These are phyloP conservation scores for Lablab purpureus DNA, from an alignment of 306 rosid species.

Conservation along the genomic window DNA sequence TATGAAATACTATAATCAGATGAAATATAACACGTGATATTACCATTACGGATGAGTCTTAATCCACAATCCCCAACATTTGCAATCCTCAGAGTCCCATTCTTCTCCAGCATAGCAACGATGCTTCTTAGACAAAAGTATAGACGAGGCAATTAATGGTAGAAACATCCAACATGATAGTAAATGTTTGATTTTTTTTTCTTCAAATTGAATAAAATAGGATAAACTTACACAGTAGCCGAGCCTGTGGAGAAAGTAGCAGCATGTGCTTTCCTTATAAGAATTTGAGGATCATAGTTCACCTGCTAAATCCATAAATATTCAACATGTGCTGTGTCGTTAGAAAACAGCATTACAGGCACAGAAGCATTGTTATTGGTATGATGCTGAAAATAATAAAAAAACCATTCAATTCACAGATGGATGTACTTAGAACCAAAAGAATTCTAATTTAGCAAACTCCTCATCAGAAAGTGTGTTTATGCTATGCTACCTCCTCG, in stretches of 20 bases:
- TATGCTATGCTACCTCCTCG: constrained; percentile 66
- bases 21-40: constrained; percentile 34
- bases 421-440: neutral
- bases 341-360: constrained; percentile 39
- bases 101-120: constrained; percentile 81
- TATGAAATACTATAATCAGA: constrained; percentile 19
- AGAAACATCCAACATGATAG: constrained; percentile 10
- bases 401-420: neutral
- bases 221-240: constrained; percentile 81
- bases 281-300: constrained; percentile 80
- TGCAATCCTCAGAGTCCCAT: constrained; percentile 85
- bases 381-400: neutral
- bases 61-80: constrained; percentile 96
- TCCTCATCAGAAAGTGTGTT: neutral
- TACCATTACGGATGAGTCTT: constrained; percentile 80
- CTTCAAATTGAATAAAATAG: neutral
- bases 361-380: constrained; percentile 20
- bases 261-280: constrained; percentile 90
- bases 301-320: constrained; percentile 63
- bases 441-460: constrained; percentile 2
- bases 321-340: neutral
- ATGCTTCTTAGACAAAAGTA: constrained; percentile 59
- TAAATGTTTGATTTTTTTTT: neutral
- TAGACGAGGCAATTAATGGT: constrained; percentile 16
- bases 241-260: constrained; percentile 86